A percentile compares a stretch with the other conserved stretches of the same genome.
These are phyloP conservation scores for Sutorius australiensis DNA, from an alignment of 768 basidiomycete species.

Conservation along the genomic window DNA sequence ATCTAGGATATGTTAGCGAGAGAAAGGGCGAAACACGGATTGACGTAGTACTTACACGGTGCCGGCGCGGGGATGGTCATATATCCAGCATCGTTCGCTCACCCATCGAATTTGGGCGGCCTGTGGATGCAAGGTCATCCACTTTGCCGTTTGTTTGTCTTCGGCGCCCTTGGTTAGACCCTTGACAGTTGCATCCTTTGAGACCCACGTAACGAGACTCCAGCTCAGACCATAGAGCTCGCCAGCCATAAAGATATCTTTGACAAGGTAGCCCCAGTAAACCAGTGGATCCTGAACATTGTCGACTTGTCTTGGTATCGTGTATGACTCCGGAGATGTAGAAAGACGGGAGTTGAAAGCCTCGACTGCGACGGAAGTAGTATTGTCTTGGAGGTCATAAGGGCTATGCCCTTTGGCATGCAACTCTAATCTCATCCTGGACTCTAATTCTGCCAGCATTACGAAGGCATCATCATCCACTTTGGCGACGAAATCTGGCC, in stretches of 20 bases:
- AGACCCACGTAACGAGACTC: constrained; percentile 83
- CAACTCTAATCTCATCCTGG: constrained; percentile 77
- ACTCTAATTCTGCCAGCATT: constrained; percentile 91
- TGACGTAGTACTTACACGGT: constrained; percentile 66
- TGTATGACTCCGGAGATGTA: not conserved
- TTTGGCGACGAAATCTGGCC: constrained; percentile 91
- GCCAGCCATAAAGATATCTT: constrained; percentile 92
- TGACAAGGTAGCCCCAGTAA: constrained; percentile 89
- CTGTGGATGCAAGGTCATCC: constrained; percentile 86
- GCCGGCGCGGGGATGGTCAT: constrained; percentile 92
- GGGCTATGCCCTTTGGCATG: constrained; percentile 39
- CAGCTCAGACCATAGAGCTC: constrained; percentile 89
- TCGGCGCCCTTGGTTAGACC: constrained; percentile 75
- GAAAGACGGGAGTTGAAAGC: not conserved
- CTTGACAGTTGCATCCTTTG: constrained; percentile 68
- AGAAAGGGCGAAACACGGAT: constrained; percentile 1
- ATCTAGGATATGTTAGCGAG: constrained; percentile 42
- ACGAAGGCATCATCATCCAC: constrained; percentile 95
- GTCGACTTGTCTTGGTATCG: constrained; percentile 7
- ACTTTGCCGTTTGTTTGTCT: constrained; percentile 90
- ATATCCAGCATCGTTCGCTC: constrained; percentile 94
- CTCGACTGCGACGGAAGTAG: constrained; percentile 2
- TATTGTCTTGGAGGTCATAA: constrained; percentile 16
- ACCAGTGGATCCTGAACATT: constrained; percentile 59
- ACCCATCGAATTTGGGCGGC: constrained; percentile 80